Evolutionary conservation across 2,329 filamentous ascomycete species (phyloP), one percentile per base, ranked within the genome.

Genomic region (Curvularia hawaiiensis): DNA sequence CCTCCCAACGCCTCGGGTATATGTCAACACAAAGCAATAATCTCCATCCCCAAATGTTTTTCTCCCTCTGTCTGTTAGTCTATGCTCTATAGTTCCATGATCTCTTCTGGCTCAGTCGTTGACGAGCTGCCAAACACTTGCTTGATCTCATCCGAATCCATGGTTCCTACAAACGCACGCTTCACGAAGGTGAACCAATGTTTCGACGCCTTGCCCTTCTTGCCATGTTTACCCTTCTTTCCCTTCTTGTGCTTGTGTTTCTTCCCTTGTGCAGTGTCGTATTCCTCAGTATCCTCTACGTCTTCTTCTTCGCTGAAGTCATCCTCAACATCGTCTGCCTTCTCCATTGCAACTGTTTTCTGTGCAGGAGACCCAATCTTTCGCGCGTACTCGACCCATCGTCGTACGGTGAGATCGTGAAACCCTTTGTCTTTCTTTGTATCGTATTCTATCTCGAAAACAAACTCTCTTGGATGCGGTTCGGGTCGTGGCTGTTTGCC

Each of bases 401-500:
- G 96, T 61, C 85, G 83, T 51, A 97, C 90, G 0, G 94, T 98
- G 74, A 99, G 79, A 76, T 98, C 94, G 59, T 85, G 84, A 73
- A 93, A 97, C 1, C 89, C 76, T 56, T 86, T 78, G 73, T 98
- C 92, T 22, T 88, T 84, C 54, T 86, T 88, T 0, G 93, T 98
- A 73, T 88, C 88, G 74, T 99, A 99, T 75, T 97, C 92, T 48
- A 96, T 81, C 71, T 96, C 84, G 70, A 86, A 98, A 16, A 81
- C 73, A 74, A 97, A 92, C 33, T 85, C 78, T 43, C 80, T 84
- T 3, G 88, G 85, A 63, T 85, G 78, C 1, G 87, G 85, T 60
- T 83, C 80, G n/a, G 77, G 70, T 20, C 76, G 75, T 8, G 78
- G 77, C 52, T 76, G 75, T 58, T 77, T 77, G n/a, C 73, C 75